Evolutionary conservation across 768 basidiomycete species (phyloP).

Genomic region (Naematelia encephala): DNA sequence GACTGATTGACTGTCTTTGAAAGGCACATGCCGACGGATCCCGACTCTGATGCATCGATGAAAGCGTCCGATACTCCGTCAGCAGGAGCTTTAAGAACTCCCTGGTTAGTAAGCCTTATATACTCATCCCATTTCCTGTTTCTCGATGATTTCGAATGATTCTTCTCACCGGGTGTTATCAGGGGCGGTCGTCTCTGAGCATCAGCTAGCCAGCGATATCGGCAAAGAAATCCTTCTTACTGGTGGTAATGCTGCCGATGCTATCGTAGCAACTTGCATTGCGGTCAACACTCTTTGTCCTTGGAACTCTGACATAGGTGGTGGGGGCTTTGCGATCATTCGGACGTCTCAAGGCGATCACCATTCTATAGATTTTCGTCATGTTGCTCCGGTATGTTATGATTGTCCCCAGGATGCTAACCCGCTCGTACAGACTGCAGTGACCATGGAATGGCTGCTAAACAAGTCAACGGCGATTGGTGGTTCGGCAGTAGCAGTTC

Average conservation of each 20-base stretch:
- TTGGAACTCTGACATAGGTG: conserved; percentile 39
- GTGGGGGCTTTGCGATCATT: conserved; percentile 43
- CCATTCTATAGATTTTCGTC: conserved; percentile 33
- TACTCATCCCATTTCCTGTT: too few species aligned
- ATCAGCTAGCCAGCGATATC: conserved; percentile 25
- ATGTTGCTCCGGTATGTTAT: conserved; percentile 36
- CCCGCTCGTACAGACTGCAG: conserved; percentile 19
- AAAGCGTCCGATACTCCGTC: too few species aligned
- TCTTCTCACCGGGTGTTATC: conserved; percentile 1
- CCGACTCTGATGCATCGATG: too few species aligned
- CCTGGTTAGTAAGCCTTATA: too few species aligned
- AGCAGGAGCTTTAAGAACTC: too few species aligned
- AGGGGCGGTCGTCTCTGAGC: conserved; percentile 34
- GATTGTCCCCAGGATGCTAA: neutral
- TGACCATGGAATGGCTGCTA: conserved; percentile 26
- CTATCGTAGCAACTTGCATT: conserved; percentile 35
- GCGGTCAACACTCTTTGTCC: conserved; percentile 32
- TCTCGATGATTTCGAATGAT: too few species aligned
- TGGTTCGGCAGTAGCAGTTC: conserved; percentile 78
- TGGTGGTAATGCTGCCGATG: conserved; percentile 41
- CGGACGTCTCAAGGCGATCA: conserved; percentile 20
- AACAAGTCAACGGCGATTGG: conserved; percentile 55
- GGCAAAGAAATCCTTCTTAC: conserved; percentile 25
- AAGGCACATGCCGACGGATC: too few species aligned
- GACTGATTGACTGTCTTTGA: too few species aligned